Evolutionary conservation across 2,329 filamentous ascomycete genomes (phyloP), one percentile per base, ranked within the genome.

Genomic region (Rhytidhysteron rufulum): DNA sequence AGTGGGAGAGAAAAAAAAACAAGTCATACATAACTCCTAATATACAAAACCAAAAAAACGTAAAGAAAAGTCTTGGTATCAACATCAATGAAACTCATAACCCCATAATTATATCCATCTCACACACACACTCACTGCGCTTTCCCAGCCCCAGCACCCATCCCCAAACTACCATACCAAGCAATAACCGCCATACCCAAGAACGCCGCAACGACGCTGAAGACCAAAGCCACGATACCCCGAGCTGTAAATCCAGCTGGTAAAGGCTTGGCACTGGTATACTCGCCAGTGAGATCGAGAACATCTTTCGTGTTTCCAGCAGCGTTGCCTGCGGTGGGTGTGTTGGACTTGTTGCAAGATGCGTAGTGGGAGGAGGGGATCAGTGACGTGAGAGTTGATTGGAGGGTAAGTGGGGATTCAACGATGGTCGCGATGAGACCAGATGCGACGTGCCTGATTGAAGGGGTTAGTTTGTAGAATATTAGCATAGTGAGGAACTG

Each of bases 201-300:
- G 35, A 89, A 69, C 2, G 85, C 88, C 13, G 76, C 75, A 3
- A 89, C 47, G 47, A 77, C 78, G 55, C 83, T 87, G 57, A 91
- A 87, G 2, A 83, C 82, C 50, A 93, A 66, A 9, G 87, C 87
- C 1, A 88, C 77, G 31, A 86, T 85, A 6, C 87, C 88, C 25
- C 75, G 74, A 0, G 80, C 62, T 0, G 83, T 87, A 60, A 90
- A 89, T 1, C 86, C 86, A 1, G 68, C 72, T 0, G 86, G 85
- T 13, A 91, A 57, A 31, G 68, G 72, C 0, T 62, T 63, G 0
- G 79, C 75, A 2, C 74, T 70, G 25, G 57, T 65, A 41, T 82
- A 83, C 59, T 85, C 55, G 7, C 62, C 62, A 0, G 13, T 48
- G 29, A 66, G 25, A 47, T 93, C 78, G 0, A 86, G 65, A 7